Evolutionary conservation across 768 basidiomycete species (phyloP), one percentile per base, ranked within the genome.

Genomic region (Lactarius sanguifluus): DNA sequence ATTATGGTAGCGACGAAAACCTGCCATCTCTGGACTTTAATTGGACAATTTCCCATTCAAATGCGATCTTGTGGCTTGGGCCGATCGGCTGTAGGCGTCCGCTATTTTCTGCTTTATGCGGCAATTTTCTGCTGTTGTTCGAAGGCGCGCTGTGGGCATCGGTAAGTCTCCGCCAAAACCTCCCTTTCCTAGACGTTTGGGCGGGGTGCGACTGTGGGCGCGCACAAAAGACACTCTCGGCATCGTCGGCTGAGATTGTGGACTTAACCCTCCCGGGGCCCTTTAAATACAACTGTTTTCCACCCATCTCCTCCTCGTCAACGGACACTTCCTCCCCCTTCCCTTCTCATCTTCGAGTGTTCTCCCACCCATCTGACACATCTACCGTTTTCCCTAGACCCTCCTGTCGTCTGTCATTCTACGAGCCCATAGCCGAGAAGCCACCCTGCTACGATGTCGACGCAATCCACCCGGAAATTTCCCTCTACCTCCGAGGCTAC

Each of bases 101-200:
- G 36, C 23, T 43, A 23, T 16, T 43, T 36, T 10, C 36, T 32
- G 6, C 47, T 40, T 1, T 38, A 59, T 34, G 18, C 32, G 0
- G 65, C 16, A 57, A 40, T 7, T 47, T 18, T 52, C 38, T 38
- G 47, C 28, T 30, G 36, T 47, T 28, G 0, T 5, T 32, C 58
- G 65, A 41, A 36, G 61, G 66, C 62, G 50, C 41, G 3, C 62
- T 59, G 62, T 64, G 28, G 62, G 57, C 57, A 57, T 67, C 20
- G 30, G 38, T 58, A 23, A n/a, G 62, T 36, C 57, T 6, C 52
- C 18, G 2, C 41, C n/a, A 20, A 64, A 5, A 64, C 58, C 32
- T 67, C 5, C 66, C 66, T 40, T 67, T 60, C 8, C 43, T 40
- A 43, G 34, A 1, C 52, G 38, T 67, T 67, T 63, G 61, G 47